phyloP scores from a whole-genome alignment of 129 eudicot species.

The Flaveria robusta region DNA sequence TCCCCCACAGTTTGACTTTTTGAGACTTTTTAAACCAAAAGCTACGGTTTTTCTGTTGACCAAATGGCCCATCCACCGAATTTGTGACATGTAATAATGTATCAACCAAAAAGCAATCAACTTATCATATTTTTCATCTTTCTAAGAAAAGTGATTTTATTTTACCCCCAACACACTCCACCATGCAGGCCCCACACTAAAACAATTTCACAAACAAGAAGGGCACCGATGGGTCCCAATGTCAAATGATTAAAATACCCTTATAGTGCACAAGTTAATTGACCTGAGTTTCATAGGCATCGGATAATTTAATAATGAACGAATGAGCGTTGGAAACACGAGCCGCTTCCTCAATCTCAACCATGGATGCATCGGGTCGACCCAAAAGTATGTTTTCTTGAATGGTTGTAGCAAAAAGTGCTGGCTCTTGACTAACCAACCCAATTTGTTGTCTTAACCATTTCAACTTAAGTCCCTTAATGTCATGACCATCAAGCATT shows the following conservation, averaged over 20 bases:
- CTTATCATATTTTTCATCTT: slow-evolving; percentile 43
- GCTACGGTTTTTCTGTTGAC: slow-evolving; percentile 63
- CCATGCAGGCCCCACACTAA: slow-evolving; percentile 29
- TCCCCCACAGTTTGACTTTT: slow-evolving; percentile 32
- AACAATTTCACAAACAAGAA: slow-evolving; percentile 23
- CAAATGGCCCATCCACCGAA: slow-evolving; percentile 44
- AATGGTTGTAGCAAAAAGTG: slow-evolving; percentile 87
- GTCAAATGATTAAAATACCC: slow-evolving; percentile 19
- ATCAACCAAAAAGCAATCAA: slow-evolving; percentile 37
- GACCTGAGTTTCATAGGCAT: slow-evolving; percentile 94
- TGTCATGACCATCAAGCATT: slow-evolving; percentile 80
- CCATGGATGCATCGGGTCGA: slow-evolving; percentile 74
- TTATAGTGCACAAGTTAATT: slow-evolving; percentile 17
- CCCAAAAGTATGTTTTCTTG: slow-evolving; percentile 95
- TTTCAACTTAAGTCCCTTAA: slow-evolving; percentile 71
- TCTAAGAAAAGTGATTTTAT: slow-evolving; percentile 26
- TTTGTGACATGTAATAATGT: slow-evolving; percentile 33
- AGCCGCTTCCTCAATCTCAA: slow-evolving; percentile 88
- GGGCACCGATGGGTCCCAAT: slow-evolving; percentile 9
- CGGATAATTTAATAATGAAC: slow-evolving; percentile 76
- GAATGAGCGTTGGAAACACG: slow-evolving; percentile 94
- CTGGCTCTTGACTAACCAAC: slow-evolving; percentile 95
- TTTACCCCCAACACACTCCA: slow-evolving; percentile 45
- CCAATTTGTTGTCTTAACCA: slow-evolving; percentile 97
- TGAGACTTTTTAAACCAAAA: slow-evolving; percentile 47